Evolutionary conservation across 495 filamentous ascomycete genomes (phyloP), one percentile per base, ranked within the genome.

Genomic region (Penicillium bialowiezense): DNA sequence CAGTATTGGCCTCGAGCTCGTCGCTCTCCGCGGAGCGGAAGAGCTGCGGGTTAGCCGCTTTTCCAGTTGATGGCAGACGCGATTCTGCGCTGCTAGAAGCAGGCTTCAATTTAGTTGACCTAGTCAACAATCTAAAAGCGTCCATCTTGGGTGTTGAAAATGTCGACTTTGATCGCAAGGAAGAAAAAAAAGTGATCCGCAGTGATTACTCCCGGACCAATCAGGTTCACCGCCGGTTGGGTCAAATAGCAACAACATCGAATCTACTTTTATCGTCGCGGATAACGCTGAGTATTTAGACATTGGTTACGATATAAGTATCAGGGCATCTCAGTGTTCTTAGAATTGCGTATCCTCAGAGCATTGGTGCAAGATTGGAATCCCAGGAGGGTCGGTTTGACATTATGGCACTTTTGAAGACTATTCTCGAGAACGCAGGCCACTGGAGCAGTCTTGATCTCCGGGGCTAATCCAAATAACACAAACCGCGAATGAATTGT

Each of bases 31-130:
- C 52, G 18, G 66, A 63, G 8, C 69, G 70, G 60, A 82, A 83
- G 13, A 82, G 73, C 52, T 78, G 76, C 48, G 81, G 80, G 46
- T 77, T 78, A 21, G 64, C 59, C 35, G 69, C 64, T 49, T 76
- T 70, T 37, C 77, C 78, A 39, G 68, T 65, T 6, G 78, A 81
- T 4, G 78, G 78, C 5, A 76, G 57, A 42, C 62, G 59, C n/a
- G 52, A 33, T 13, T 63, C 51, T 47, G 62, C 45, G 29, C 57
- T 51, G 9, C 54, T 41, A 21, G 54, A 28, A 21, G 60, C 45
- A 37, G 73, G 62, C 51, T 76, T 78, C 29, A 81, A 56, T 41
- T 78, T 81, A 21, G 75, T 73, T 33, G 77, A 78, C 55, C 78
- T 52, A n/a, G 78, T 73, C 49, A 82, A 63, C 28, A 82, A 57